Base-by-base conservation (phyloP, 148 eudicot species). In the Rhododendron griersonianum region DNA sequence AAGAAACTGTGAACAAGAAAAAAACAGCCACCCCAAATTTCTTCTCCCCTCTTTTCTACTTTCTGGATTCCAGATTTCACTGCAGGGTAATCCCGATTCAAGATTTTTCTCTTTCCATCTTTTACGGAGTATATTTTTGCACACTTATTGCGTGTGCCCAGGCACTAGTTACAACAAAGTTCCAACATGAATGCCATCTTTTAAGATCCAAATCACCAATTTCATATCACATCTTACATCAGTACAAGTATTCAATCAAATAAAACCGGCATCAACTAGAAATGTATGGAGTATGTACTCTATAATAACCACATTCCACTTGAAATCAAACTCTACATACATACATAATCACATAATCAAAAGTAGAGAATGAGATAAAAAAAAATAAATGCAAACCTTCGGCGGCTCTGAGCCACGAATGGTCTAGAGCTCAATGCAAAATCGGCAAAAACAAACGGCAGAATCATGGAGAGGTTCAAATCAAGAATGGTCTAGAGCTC, bases 331-430 rank as follows among this genome's bases (percentile, higher is more conserved):
- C 41, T 28, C 51, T 11, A 67, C 18, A 67, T 44, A 67, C 11
- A 77, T 14, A n/a, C n/a, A 35, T 47, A 30, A 3, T 3, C 16
- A 53, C n/a, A 25, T 55, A 30, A 3, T 5, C 16, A 53, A 53
- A 53, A 13, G 14, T 50, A 71, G 2, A 25, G 77, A 63, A 48
- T 39, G 61, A 81, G 37, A 2, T 8, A 0, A 9, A 35, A 33
- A 33, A 85, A 51, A 57, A 55, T 23, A 33, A 33, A 33, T 0
- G 48, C 18, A 18, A 78, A 94, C 98, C 98, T 95, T 95, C 98
- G 74, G 98, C 98, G 63, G 96, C 96, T 90, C 93, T 94, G 84
- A 95, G 95, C 96, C 98, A 95, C 39, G 91, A 89, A 84, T 44
- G 75, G 45, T 78, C 81, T 41, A 47, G 78, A 25, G 85, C 65